A percentile compares a stretch with the other conserved stretches of the same genome.
These are phyloP conservation scores for Lyophyllum atratum DNA, from an alignment of 768 basidiomycete species.

Conservation along the genomic window DNA sequence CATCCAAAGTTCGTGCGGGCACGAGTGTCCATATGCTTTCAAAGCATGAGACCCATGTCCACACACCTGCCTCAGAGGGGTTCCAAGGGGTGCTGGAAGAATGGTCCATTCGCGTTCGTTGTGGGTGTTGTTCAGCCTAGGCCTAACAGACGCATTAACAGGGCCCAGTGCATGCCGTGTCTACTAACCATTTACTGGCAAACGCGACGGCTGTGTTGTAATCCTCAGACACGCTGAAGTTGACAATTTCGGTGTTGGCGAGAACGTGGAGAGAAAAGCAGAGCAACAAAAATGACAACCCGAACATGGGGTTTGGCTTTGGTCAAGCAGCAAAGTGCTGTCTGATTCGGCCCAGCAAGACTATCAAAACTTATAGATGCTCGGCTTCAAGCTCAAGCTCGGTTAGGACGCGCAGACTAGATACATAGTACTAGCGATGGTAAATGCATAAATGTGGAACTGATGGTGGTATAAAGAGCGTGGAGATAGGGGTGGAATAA, in stretches of 20 bases:
- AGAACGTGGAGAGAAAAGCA: constrained; percentile 18
- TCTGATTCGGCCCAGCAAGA: too few species aligned
- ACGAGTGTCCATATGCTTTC: constrained; percentile 15
- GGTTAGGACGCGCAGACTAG: neutral
- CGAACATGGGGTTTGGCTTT: neutral
- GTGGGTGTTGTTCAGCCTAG: constrained; percentile 31
- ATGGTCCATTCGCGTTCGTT: constrained; percentile 39
- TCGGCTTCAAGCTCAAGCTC: too few species aligned
- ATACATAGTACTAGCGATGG: neutral
- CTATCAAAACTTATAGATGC: too few species aligned
- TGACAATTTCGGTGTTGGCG: constrained; percentile 70
- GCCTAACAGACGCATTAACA: constrained; percentile 31
- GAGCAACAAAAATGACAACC: neutral
- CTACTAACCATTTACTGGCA: constrained; percentile 29
- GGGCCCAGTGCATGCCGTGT: neutral
- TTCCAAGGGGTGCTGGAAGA: constrained; percentile 42
- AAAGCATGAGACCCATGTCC: constrained; percentile 13
- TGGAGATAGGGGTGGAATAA: neutral
- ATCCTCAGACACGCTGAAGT: constrained; percentile 42
- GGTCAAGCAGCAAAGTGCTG: neutral
- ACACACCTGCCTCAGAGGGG: constrained; percentile 39
- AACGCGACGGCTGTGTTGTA: constrained; percentile 20
- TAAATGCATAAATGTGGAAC: neutral
- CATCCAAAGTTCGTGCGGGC: constrained; percentile 51
- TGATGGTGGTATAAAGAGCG: neutral